Conservation (phyloP, 345 rosid species). For the Corchorus olitorius region DNA sequence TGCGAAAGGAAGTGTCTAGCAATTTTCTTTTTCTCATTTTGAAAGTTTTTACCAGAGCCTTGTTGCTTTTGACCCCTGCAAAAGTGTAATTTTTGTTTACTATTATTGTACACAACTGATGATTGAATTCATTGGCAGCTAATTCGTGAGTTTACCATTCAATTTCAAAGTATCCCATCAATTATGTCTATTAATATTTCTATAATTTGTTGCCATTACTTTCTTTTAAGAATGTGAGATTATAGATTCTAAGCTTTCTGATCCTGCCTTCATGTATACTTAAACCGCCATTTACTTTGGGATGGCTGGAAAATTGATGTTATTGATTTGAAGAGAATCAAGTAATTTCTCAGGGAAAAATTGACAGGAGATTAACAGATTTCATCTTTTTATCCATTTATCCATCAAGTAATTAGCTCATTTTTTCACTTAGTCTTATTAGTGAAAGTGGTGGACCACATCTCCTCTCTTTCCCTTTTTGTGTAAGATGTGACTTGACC, state of each 20-base stretch:
- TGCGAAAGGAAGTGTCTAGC: slow-evolving; percentile 17
- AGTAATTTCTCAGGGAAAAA: background rate
- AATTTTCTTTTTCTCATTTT: background rate
- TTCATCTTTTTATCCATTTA: background rate
- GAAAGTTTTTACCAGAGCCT: slow-evolving; percentile 21
- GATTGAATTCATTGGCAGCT: slow-evolving; percentile 21
- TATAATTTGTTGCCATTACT: background rate
- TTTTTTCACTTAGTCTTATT: background rate
- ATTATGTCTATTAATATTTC: background rate
- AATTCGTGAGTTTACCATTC: slow-evolving; percentile 8
- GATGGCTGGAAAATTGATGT: background rate
- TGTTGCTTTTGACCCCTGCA: slow-evolving; percentile 8
- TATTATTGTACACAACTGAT: slow-evolving; percentile 13
- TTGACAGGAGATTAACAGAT: background rate
- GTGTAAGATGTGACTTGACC: slow-evolving; percentile 54
- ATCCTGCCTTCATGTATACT: background rate
- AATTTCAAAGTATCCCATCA: background rate
- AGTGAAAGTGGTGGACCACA: slow-evolving; percentile 30
- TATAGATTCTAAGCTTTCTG: background rate
- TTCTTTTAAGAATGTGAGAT: background rate
- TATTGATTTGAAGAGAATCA: background rate
- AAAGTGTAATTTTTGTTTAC: slow-evolving; percentile 20
- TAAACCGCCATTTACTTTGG: background rate
- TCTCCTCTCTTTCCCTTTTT: slow-evolving; percentile 21
- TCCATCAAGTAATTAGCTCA: background rate